Conservation (phyloP, 331 rosid genomes). For the Acacia pycnantha region DNA sequence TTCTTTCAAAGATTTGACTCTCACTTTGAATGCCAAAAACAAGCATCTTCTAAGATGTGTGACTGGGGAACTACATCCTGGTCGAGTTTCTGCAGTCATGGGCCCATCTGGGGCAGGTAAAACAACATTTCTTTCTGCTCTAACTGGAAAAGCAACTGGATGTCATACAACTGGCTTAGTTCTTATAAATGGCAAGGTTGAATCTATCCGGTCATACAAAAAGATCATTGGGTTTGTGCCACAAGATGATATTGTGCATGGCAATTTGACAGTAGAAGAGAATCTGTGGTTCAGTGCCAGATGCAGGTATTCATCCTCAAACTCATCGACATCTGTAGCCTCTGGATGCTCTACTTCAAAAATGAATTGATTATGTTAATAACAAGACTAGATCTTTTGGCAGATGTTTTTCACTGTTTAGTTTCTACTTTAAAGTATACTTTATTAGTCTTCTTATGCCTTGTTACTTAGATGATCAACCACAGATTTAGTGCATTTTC, state of each 20-base stretch:
- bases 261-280: conserved; percentile 97
- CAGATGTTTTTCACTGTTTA: not conserved
- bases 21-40: conserved; percentile 89
- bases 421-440: not conserved
- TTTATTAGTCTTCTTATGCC: not conserved
- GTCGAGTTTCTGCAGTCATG: conserved; percentile 97
- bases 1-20: conserved; percentile 85
- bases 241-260: conserved; percentile 98
- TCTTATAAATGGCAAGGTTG: conserved; percentile 77
- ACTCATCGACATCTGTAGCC: conserved; percentile 14
- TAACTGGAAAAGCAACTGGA: conserved; percentile 88
- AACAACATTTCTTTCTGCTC: conserved; percentile 96
- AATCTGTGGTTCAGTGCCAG: conserved; percentile 98
- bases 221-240: conserved; percentile 97
- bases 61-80: conserved; percentile 85
- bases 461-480: not conserved
- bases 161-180: conserved; percentile 79
- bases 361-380: not conserved
- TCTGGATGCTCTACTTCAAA: not conserved
- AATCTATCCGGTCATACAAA: conserved; percentile 76
- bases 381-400: not conserved
- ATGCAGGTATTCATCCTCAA: conserved; percentile 66
- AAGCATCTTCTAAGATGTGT: conserved; percentile 88
- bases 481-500: conserved; percentile 1
- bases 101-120: conserved; percentile 99